phyloP scores from a whole-genome alignment of 163 green algal species.

The Coccomyxa subellipsoidea region DNA sequence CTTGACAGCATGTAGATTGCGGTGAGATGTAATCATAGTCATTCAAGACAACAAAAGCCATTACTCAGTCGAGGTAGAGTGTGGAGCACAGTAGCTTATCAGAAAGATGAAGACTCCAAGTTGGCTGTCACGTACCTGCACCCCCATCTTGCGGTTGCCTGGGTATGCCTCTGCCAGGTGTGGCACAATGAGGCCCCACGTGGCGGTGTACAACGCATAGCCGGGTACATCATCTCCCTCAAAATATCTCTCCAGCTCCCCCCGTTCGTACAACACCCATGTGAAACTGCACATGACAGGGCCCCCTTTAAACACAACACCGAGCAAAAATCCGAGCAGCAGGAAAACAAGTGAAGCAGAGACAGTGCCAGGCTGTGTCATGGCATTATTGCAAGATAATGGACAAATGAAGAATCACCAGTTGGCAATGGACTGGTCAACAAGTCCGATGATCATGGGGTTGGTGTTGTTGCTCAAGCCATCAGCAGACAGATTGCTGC shows the following conservation, averaged over 20 bases:
- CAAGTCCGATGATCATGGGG: conserved; percentile 5
- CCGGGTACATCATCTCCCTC: conserved; percentile 12
- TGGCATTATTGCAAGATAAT: neutral
- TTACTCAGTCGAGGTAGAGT: too few relatives aligned
- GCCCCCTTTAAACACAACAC: neutral
- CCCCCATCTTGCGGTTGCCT: conserved; percentile 7
- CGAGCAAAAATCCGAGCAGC: neutral
- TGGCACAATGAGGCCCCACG: conserved; percentile 11
- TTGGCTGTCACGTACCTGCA: too few relatives aligned
- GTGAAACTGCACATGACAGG: conserved; percentile 4
- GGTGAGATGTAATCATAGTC: too few relatives aligned
- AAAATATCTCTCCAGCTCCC: conserved; percentile 4
- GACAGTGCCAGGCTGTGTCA: neutral
- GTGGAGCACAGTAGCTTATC: too few relatives aligned
- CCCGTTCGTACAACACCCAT: conserved; percentile 13
- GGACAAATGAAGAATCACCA: neutral
- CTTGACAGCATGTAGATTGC: too few relatives aligned
- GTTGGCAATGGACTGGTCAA: conserved; percentile 19
- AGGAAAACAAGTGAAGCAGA: neutral
- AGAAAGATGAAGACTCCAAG: too few relatives aligned
- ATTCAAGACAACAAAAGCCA: too few relatives aligned
- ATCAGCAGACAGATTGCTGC: neutral
- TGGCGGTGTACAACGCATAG: conserved; percentile 12
- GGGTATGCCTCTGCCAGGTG: neutral
- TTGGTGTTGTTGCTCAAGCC: neutral